Percentiles rank a stretch among this genome's conserved stretches.
These are phyloP conservation scores for Acidiella bohemica DNA, from an alignment of 495 filamentous ascomycete genomes.

Conservation along the genomic window DNA sequence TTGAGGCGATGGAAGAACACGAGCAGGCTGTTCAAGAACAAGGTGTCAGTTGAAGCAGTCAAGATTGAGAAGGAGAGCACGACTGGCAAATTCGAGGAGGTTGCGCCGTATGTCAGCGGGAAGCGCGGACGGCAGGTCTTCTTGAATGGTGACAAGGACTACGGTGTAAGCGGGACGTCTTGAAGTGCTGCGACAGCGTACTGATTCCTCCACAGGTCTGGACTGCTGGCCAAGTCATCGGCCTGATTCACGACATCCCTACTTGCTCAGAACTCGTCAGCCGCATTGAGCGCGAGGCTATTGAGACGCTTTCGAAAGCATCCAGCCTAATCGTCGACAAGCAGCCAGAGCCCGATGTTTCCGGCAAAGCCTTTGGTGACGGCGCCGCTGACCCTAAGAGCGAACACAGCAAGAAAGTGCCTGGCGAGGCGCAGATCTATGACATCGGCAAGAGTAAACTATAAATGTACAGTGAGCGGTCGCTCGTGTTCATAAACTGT, in stretches of 20 bases:
- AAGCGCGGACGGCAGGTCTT: constrained; percentile 88
- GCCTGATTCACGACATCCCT: constrained; percentile 55
- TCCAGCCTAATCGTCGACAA: constrained; percentile 23
- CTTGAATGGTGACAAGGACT: constrained; percentile 78
- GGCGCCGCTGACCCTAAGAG: constrained; percentile 8
- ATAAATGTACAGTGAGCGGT: too few species aligned
- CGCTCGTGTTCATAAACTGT: too few species aligned
- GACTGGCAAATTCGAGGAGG: constrained; percentile 81
- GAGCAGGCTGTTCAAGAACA: constrained; percentile 73
- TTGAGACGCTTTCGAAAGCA: constrained; percentile 31
- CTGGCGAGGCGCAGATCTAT: constrained; percentile 27
- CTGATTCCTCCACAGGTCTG: constrained; percentile 52
- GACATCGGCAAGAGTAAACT: constrained; percentile 33
- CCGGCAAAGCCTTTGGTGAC: constrained; percentile 19
- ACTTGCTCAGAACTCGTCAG: constrained; percentile 44
- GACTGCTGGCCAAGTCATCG: constrained; percentile 60
- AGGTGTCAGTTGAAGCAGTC: constrained; percentile 65
- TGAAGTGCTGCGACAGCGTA: too few species aligned
- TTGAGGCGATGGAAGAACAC: constrained; percentile 91
- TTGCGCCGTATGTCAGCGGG: constrained; percentile 80
- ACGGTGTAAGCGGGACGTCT: constrained; percentile 50
- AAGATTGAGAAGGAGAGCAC: constrained; percentile 74
- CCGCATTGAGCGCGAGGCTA: constrained; percentile 53
- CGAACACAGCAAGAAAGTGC: constrained; percentile 6
- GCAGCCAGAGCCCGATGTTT: constrained; percentile 20